Percentiles rank a stretch among this genome's conserved stretches.
phyloP scores from a whole-genome alignment of 2,329 filamentous ascomycete species.

The Penicillium sp. region DNA sequence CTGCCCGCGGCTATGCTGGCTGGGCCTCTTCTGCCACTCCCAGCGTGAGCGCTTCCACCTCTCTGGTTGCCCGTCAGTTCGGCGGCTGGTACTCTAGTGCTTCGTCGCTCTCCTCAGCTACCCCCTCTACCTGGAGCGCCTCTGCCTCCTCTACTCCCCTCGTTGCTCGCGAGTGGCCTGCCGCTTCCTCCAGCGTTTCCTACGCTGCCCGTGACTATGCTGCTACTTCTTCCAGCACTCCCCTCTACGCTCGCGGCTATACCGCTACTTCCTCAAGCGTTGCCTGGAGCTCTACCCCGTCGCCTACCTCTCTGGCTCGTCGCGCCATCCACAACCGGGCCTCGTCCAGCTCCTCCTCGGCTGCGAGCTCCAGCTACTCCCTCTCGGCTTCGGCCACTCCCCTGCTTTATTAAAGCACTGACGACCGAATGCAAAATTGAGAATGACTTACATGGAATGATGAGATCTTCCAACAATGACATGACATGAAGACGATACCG shows the following conservation, averaged over 20 bases:
- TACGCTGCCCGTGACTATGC: neutral
- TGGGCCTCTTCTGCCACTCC: neutral
- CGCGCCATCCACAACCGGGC: slow-evolving; percentile 1
- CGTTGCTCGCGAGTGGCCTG: neutral
- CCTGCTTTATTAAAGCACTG: slow-evolving; percentile 12
- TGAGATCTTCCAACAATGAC: slow-evolving; percentile 4
- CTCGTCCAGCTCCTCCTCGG: slow-evolving; percentile 7
- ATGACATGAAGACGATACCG: slow-evolving; percentile 10
- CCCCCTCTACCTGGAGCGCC: neutral
- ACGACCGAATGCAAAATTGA: neutral
- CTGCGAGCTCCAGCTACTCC: slow-evolving; percentile 12
- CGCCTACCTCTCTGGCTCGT: slow-evolving; percentile 6
- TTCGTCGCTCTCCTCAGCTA: slow-evolving; percentile 1
- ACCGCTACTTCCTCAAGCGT: neutral
- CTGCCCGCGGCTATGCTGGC: neutral
- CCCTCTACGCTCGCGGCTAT: neutral
- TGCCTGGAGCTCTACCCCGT: neutral
- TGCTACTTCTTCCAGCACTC: neutral
- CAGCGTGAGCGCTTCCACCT: neutral
- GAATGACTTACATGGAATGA: slow-evolving; percentile 6
- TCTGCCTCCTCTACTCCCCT: neutral
- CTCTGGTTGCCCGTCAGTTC: slow-evolving; percentile 13
- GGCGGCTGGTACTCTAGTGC: slow-evolving; percentile 4
- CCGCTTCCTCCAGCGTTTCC: neutral
- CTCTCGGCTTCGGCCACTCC: slow-evolving; percentile 7